These are phyloP conservation scores for button mushroom (Agaricus bisporus) DNA, from an alignment of 768 basidiomycete species.

Conservation along the genomic window DNA sequence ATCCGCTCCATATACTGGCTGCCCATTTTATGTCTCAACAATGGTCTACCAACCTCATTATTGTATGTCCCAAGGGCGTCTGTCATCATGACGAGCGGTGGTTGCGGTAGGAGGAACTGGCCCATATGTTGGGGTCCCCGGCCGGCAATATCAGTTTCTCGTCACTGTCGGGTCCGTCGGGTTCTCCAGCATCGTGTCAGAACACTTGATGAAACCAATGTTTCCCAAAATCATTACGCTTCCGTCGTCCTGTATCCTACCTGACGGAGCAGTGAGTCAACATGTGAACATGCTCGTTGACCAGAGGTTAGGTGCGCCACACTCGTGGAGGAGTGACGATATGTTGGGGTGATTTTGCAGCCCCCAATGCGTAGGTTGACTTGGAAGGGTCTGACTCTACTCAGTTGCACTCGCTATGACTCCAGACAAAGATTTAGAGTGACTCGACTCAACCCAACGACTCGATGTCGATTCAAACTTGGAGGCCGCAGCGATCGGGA, in stretches of 20 bases:
- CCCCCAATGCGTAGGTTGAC: slow-evolving; percentile 26
- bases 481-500: no score
- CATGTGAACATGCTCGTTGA: slow-evolving; percentile 40
- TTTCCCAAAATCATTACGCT: slow-evolving; percentile 50
- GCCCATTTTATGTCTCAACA: slow-evolving; percentile 37
- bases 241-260: slow-evolving; percentile 47
- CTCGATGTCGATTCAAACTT: no score
- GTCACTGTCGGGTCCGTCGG: slow-evolving; percentile 19
- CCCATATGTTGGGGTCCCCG: slow-evolving; percentile 57
- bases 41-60: slow-evolving; percentile 53
- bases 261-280: slow-evolving; percentile 45
- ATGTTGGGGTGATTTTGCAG: slow-evolving; percentile 45
- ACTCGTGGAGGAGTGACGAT: slow-evolving; percentile 52
- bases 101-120: slow-evolving; percentile 7
- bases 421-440: not conserved
- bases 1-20: no score
- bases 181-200: slow-evolving; percentile 15
- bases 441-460: not conserved
- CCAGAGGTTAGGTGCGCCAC: slow-evolving; percentile 39
- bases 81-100: slow-evolving; percentile 47
- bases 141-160: slow-evolving; percentile 31
- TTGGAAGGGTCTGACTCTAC: slow-evolving; percentile 22
- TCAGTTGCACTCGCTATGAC: not conserved
- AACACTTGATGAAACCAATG: slow-evolving; percentile 29
- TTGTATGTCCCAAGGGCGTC: slow-evolving; percentile 52